Conservation (phyloP, 2,329 filamentous ascomycete genomes). For the Xylaria sp. region DNA sequence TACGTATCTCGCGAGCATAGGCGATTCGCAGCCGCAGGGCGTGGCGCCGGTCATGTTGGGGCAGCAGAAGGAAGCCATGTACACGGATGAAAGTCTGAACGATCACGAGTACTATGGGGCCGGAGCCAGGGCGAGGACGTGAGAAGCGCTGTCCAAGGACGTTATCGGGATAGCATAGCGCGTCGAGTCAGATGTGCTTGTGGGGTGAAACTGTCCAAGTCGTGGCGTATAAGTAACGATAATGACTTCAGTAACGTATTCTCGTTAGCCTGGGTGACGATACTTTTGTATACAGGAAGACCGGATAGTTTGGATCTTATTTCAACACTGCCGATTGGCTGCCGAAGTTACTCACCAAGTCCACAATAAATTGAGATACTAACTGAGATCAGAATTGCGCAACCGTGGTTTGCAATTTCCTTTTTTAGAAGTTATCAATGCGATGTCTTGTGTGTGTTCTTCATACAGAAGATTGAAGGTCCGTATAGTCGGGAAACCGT, state of each 20-base stretch:
- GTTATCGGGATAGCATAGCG: background rate
- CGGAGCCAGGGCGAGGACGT: background rate
- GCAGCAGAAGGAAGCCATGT: background rate
- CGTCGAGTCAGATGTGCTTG: background rate
- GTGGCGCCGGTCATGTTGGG: slow-evolving; percentile 27
- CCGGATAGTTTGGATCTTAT: no score
- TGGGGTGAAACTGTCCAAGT: background rate
- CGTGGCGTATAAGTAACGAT: background rate
- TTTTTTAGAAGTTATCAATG: no score
- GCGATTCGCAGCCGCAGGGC: slow-evolving; percentile 33
- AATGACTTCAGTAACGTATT: background rate
- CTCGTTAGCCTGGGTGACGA: background rate
- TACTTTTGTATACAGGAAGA: background rate
- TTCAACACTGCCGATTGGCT: no score
- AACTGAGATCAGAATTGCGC: no score
- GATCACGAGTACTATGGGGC: background rate
- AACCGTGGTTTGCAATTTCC: no score
- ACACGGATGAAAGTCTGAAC: slow-evolving; percentile 1
- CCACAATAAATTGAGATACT: no score
- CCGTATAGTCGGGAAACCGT: no score
- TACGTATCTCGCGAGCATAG: slow-evolving; percentile 19
- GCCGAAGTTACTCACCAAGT: no score
- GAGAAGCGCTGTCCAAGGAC: background rate
- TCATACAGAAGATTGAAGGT: no score
- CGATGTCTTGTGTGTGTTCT: no score